Percentiles rank a stretch among this genome's conserved stretches.
Conservation (phyloP, 1,139 yeast species). For the Scheffersomyces parashehatae region DNA sequence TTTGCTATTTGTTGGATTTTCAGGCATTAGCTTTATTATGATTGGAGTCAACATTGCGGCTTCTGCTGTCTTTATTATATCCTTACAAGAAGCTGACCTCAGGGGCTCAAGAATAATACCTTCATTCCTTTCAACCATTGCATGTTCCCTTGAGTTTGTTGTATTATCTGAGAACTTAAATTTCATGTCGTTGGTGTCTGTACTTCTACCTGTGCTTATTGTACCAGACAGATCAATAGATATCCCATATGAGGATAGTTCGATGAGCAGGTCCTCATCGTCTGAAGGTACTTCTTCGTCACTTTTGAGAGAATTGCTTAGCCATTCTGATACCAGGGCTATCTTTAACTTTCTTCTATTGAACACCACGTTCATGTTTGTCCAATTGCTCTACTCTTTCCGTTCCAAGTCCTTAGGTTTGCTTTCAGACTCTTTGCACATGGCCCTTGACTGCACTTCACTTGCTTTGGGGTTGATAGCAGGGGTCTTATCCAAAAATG, state of each 20-base stretch:
- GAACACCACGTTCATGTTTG: conserved; percentile 90
- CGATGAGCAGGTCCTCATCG: conserved; percentile 1
- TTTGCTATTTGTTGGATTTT: conserved; percentile 2
- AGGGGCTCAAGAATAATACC: conserved; percentile 17
- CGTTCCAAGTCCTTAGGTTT: conserved; percentile 90
- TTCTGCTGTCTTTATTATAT: conserved; percentile 22
- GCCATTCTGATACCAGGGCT: conserved; percentile 77
- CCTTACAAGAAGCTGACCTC: conserved; percentile 25
- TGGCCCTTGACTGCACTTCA: conserved; percentile 94
- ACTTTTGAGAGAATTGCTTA: conserved; percentile 42
- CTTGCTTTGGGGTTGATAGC: conserved; percentile 88
- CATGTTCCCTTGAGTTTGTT: conserved; percentile 19
- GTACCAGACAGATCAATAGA: conserved; percentile 14
- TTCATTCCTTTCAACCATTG: conserved; percentile 17
- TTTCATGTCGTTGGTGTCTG: conserved; percentile 11
- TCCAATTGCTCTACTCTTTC: conserved; percentile 87
- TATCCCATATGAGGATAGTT: conserved; percentile 2
- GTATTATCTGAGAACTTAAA: conserved; percentile 14
- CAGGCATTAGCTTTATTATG: conserved; percentile 19
- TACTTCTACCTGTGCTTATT: conserved; percentile 18
- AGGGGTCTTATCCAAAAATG: conserved; percentile 55
- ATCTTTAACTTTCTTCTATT: conserved; percentile 84
- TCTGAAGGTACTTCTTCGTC: conserved; percentile 8
- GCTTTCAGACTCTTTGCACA: conserved; percentile 89
- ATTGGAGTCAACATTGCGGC: conserved; percentile 26